Evolutionary conservation across 768 basidiomycete species (phyloP).

Genomic region (Kockovaella imperatae): DNA sequence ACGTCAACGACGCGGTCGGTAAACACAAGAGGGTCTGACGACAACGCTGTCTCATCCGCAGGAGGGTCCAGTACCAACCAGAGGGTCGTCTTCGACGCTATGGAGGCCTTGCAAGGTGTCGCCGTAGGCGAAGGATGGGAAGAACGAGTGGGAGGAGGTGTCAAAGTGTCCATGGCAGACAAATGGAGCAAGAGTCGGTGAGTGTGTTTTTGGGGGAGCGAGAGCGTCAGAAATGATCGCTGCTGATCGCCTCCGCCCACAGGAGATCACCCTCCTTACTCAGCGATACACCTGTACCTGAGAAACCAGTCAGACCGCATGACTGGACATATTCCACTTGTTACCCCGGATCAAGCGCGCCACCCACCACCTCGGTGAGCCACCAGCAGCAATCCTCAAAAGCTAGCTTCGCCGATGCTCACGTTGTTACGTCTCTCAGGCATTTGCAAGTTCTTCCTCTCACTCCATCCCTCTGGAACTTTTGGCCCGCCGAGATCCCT

Average conservation of each 20-base stretch:
- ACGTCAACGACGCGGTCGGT: conserved; percentile 1
- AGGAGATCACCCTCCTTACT: conserved; percentile 15
- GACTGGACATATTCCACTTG: conserved; percentile 98
- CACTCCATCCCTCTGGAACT: conserved; percentile 69
- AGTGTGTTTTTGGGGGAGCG: conserved; percentile 1
- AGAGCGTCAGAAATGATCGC: not conserved
- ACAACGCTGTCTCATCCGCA: not conserved
- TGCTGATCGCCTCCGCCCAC: conserved; percentile 4
- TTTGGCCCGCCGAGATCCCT: conserved; percentile 76
- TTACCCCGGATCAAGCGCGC: conserved; percentile 55
- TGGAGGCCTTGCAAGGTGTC: conserved; percentile 62
- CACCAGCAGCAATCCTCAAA: not conserved
- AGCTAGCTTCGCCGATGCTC: conserved; percentile 1
- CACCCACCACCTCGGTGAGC: conserved; percentile 29
- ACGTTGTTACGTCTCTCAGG: conserved; percentile 41
- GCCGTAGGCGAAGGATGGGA: conserved; percentile 58
- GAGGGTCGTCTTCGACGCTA: conserved; percentile 54
- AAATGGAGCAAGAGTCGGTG: conserved; percentile 87
- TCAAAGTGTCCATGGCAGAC: conserved; percentile 90
- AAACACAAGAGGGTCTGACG: too few relatives aligned
- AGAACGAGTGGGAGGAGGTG: conserved; percentile 78
- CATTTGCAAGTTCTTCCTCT: conserved; percentile 28
- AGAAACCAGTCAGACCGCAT: conserved; percentile 64
- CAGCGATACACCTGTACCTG: conserved; percentile 36
- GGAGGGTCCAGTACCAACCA: not conserved